Percentiles rank a stretch among this genome's conserved stretches.
phyloP scores from a whole-genome alignment of 495 filamentous ascomycete species.

The Tuber indicum region DNA sequence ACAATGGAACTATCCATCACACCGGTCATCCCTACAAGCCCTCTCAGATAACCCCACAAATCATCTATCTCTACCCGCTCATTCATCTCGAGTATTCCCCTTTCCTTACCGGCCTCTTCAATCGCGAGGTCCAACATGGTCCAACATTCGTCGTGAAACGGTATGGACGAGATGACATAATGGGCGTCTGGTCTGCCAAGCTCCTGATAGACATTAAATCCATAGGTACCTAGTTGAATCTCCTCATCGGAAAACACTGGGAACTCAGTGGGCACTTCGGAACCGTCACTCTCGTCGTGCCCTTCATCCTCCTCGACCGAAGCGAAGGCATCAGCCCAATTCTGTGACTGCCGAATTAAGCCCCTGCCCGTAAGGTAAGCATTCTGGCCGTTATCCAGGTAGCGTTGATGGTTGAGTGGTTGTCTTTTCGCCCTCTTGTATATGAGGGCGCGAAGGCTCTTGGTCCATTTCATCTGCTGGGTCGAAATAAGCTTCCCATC shows the following conservation, averaged over 20 bases:
- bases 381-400: constrained; percentile 16
- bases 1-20: constrained; percentile 23
- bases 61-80: constrained; percentile 28
- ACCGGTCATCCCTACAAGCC: constrained; percentile 35
- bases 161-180: constrained; percentile 40
- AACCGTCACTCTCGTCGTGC: constrained; percentile 4
- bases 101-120: constrained; percentile 38
- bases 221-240: constrained; percentile 24
- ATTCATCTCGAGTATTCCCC: constrained; percentile 29
- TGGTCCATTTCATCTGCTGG: constrained; percentile 43
- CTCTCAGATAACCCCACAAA: constrained; percentile 41
- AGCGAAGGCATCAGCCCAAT: constrained; percentile 43
- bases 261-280: constrained; percentile 20
- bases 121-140: constrained; percentile 41
- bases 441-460: constrained; percentile 42
- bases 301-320: constrained; percentile 40
- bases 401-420: constrained; percentile 27
- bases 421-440: constrained; percentile 25
- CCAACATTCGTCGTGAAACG: constrained; percentile 44
- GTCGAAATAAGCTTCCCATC: constrained; percentile 39
- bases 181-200: constrained; percentile 34
- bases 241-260: constrained; percentile 37
- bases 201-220: constrained; percentile 43
- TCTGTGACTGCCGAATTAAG: constrained; percentile 37
- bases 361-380: constrained; percentile 42